Evolutionary conservation across 108 stramenopile genomes (phyloP).

Genomic region (Conticribra guillardii): DNA sequence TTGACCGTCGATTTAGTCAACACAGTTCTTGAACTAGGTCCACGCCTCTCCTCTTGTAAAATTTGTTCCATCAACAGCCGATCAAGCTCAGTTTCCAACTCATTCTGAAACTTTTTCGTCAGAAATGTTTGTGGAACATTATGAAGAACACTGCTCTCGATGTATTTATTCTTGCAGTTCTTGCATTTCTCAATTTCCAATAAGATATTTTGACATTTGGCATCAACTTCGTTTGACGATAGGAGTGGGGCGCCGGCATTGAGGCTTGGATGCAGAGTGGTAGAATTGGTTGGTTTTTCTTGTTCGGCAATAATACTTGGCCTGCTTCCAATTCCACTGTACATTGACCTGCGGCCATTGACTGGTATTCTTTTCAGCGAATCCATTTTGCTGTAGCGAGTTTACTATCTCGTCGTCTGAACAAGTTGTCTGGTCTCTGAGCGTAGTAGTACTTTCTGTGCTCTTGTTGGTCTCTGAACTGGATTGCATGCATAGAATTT

Average conservation of each 20-base stretch:
- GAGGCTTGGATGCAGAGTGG: not conserved
- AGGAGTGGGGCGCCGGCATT: not conserved
- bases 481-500: too few species aligned
- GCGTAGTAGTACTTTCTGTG: too few species aligned
- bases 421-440: too few species aligned
- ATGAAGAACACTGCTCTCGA: conserved; percentile 29
- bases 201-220: conserved; percentile 12
- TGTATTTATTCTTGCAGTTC: conserved; percentile 3
- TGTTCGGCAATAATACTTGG: not conserved
- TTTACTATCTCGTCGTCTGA: too few species aligned
- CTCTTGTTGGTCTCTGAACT: too few species aligned
- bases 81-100: conserved; percentile 32
- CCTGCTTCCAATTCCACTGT: conserved; percentile 6
- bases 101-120: conserved; percentile 4
- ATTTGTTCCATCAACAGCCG: conserved; percentile 21
- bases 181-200: conserved; percentile 17
- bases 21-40: too few species aligned
- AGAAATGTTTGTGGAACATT: conserved; percentile 24
- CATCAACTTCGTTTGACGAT: not conserved
- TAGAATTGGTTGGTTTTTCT: not conserved
- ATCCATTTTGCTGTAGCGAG: too few species aligned
- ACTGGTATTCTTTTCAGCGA: too few species aligned
- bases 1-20: too few species aligned
- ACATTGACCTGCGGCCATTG: conserved; percentile 11
- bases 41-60: conserved; percentile 1